A percentile compares a stretch with the other conserved stretches of the same genome.
These are phyloP conservation scores for Dryadomyces quercus-mongolicae DNA, from an alignment of 2,329 filamentous ascomycete species.

Conservation along the genomic window DNA sequence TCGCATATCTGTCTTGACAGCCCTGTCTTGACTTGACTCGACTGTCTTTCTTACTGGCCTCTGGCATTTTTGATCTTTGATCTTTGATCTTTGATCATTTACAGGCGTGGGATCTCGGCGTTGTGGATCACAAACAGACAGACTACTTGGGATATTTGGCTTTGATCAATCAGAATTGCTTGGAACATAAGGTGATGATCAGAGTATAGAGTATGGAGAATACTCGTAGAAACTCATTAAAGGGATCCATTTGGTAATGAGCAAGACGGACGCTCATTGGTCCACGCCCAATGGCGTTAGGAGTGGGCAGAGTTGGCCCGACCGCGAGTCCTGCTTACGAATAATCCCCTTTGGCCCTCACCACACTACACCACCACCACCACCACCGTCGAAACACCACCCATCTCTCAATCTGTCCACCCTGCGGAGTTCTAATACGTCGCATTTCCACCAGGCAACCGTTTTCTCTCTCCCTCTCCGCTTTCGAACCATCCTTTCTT, in stretches of 20 bases:
- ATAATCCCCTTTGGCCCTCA: no score
- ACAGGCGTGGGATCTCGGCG: no score
- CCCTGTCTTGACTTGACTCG: no score
- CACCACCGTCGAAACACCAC: not conserved
- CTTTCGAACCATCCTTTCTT: not conserved
- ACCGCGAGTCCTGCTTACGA: not conserved
- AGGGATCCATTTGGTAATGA: not conserved
- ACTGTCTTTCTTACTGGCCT: not conserved
- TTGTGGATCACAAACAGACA: no score
- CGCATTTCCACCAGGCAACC: not conserved
- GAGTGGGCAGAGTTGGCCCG: not conserved
- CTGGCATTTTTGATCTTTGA: not conserved
- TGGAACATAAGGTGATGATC: no score
- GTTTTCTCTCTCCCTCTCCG: not conserved
- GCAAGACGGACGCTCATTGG: not conserved
- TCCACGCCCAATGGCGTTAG: not conserved
- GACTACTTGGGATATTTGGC: no score
- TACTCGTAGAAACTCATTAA: no score
- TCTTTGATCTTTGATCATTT: not conserved
- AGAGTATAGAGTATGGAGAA: no score
- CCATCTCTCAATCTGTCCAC: not conserved
- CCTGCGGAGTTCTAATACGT: not conserved
- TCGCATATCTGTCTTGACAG: not conserved
- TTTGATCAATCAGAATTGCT: no score
- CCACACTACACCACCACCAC: not conserved